phyloP scores from a whole-genome alignment of 208 protist species.

The Naegleria lovaniensis region DNA sequence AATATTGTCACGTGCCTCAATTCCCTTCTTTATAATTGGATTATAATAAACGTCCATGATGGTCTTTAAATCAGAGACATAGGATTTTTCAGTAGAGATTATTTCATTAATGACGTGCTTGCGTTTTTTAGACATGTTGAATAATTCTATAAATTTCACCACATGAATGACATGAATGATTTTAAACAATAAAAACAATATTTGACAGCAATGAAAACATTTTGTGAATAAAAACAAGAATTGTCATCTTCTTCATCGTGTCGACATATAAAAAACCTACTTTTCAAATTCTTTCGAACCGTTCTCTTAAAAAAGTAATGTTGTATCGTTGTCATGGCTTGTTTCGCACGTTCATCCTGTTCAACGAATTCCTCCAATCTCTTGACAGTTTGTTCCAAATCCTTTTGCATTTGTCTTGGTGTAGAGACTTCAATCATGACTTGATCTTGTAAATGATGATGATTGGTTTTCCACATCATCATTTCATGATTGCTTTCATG shows the following conservation, averaged over 20 bases:
- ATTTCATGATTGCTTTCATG: too few species aligned
- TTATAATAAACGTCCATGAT: not conserved
- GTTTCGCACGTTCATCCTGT: not conserved
- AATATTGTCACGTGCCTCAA: not conserved
- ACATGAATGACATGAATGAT: too few species aligned
- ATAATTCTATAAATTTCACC: not conserved
- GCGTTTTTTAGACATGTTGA: not conserved
- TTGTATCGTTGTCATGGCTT: not conserved
- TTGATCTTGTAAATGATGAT: not conserved
- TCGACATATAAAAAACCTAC: not conserved
- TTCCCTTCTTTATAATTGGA: not conserved
- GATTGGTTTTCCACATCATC: not conserved
- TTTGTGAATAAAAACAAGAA: not conserved
- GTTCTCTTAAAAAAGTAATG: not conserved
- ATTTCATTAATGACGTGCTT: slow-evolving; percentile 10
- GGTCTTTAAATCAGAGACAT: not conserved
- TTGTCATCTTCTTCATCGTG: too few species aligned
- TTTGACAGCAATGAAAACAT: too few species aligned
- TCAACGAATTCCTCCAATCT: not conserved
- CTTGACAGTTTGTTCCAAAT: not conserved
- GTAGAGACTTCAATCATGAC: not conserved
- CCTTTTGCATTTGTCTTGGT: not conserved
- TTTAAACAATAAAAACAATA: too few species aligned
- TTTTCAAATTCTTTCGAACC: not conserved
- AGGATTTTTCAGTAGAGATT: not conserved